phyloP scores from a whole-genome alignment of 1,284 basidiomycete genomes.

The Calocybe gambosa region DNA sequence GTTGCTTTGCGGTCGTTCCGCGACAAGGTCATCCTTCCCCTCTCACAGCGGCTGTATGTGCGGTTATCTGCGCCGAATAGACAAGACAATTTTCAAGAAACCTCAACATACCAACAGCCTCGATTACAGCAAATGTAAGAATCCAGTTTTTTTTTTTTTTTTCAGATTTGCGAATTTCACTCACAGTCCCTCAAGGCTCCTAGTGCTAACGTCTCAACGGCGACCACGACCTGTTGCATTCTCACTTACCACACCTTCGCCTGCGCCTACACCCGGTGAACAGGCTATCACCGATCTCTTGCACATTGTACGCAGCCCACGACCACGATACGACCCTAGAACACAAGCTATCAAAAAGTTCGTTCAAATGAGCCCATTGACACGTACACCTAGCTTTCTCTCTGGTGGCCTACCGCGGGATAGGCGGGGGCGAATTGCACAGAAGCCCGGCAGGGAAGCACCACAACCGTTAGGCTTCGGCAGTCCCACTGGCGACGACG shows the following conservation, averaged over 20 bases:
- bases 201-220: constrained; percentile 66
- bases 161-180: not conserved
- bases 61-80: constrained; percentile 45
- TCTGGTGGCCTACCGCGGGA: constrained; percentile 68
- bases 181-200: constrained; percentile 46
- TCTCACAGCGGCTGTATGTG: constrained; percentile 49
- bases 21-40: constrained; percentile 68
- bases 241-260: constrained; percentile 47
- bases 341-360: constrained; percentile 25
- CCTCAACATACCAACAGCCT: constrained; percentile 49
- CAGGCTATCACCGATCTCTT: constrained; percentile 59
- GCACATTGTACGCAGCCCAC: constrained; percentile 45
- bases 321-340: constrained; percentile 27
- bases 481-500: constrained; percentile 27
- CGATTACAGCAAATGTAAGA: constrained; percentile 71
- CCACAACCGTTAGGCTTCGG: constrained; percentile 20
- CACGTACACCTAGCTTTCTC: constrained; percentile 59
- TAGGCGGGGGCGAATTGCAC: constrained; percentile 65
- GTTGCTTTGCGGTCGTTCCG: constrained; percentile 78
- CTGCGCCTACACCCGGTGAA: constrained; percentile 53
- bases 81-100: constrained; percentile 47
- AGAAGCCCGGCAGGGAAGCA: constrained; percentile 33
- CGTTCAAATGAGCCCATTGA: constrained; percentile 15
- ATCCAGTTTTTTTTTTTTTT: not conserved
- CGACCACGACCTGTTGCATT: constrained; percentile 45